Percentiles rank a stretch among this genome's conserved stretches.
Conservation (phyloP, 2,329 filamentous ascomycete species). For the Ophiostoma sp. region DNA sequence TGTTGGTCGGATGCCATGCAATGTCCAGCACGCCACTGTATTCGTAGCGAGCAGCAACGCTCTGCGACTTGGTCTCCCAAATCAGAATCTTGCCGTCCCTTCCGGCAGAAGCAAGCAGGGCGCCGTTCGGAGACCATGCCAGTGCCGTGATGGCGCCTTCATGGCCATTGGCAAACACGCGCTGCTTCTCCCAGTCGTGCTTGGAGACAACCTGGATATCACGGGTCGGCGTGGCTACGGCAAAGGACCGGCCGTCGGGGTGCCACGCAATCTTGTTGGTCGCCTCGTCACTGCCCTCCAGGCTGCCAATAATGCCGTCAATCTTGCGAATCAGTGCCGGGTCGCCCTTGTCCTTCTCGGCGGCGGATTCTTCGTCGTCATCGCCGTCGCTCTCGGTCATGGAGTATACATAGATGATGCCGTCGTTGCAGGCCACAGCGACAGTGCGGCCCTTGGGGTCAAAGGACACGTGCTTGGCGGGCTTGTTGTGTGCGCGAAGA, state of each 20-base stretch:
- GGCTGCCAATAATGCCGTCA: conserved; percentile 73
- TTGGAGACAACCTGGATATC: conserved; percentile 85
- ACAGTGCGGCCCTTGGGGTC: conserved; percentile 72
- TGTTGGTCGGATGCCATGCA: conserved; percentile 84
- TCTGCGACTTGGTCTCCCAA: conserved; percentile 89
- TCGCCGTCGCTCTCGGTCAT: conserved; percentile 59
- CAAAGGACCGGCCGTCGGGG: conserved; percentile 88
- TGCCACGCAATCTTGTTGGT: conserved; percentile 81
- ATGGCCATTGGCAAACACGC: conserved; percentile 72
- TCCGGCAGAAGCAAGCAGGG: conserved; percentile 68
- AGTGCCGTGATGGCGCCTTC: conserved; percentile 78
- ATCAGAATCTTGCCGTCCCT: conserved; percentile 66
- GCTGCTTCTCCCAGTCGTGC: conserved; percentile 83
- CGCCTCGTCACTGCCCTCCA: conserved; percentile 71
- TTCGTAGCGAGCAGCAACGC: conserved; percentile 69
- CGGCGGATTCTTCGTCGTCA: not conserved
- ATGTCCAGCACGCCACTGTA: conserved; percentile 81
- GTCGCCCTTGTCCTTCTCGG: conserved; percentile 11
- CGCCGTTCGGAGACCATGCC: conserved; percentile 92
- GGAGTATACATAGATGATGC: conserved; percentile 85
- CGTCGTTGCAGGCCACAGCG: conserved; percentile 81
- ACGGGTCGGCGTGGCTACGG: conserved; percentile 72
- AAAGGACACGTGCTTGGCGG: conserved; percentile 89
- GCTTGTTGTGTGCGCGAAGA: conserved; percentile 75
- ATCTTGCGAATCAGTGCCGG: conserved; percentile 78